Base-by-base conservation (phyloP, 2,329 filamentous ascomycete genomes). In the Botryotinia convoluta region DNA sequence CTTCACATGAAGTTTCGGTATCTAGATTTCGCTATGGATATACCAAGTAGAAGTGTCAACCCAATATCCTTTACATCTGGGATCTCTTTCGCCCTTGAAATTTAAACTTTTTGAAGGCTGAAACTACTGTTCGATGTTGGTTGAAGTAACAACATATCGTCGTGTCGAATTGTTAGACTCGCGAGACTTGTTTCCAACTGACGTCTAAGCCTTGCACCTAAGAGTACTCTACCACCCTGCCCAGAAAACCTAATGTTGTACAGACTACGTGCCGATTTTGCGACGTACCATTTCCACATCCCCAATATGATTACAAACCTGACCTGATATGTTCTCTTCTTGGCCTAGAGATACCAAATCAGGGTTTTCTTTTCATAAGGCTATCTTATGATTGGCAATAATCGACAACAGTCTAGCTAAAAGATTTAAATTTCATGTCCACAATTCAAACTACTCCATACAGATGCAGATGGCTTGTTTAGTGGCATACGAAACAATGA, bases 371-470 rank as follows among this genome's bases (percentile, higher is more conserved):
- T 54, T 35, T 29, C 10, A 48, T 39, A 54, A 51, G 44, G 32
- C 63, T 54, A 45, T 32, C 26, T n/a, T 54, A 54, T 68, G 64
- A 68, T 39, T 68, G 64, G 64, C 35, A 39, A n/a, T 20, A 45
- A 65, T 68, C 64, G 64, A 68, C 64, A 68, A 54, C 64, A 54
- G 32, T 54, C 26, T 54, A 39, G 45, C 45, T 26, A 22, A 16
- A 16, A 29, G 35, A 18, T 37, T 29, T 26, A 22, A 51, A 39
- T n/a, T 51, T 54, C 12, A 14, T 68, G n/a, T 68, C 64, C 64
- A 67, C 26, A 29, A 39, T 51, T 54, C 37, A 39, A n/a, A 42
- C 35, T 57, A 26, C 37, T 39, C 37, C 37, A 62, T 42, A 16
- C 26, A 62, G 35, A 29, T 54, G 44, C 64, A n/a, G 22, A 67